These are phyloP conservation scores for Sicyos baderoa DNA, from an alignment of 306 rosid species.

Conservation along the genomic window DNA sequence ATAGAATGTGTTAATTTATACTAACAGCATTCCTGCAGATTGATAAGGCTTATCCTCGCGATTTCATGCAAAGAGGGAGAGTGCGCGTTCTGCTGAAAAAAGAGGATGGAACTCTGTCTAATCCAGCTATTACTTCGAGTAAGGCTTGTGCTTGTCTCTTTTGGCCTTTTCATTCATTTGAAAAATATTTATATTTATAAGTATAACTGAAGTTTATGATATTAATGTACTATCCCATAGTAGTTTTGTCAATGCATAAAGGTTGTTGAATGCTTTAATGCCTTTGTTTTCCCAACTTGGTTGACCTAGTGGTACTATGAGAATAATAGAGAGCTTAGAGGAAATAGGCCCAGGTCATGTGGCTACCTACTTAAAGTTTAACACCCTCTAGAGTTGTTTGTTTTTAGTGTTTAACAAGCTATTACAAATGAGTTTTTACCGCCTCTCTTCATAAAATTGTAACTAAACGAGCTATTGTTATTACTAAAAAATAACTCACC, in stretches of 20 bases:
- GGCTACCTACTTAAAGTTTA: too few relatives aligned
- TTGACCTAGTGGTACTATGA: too few relatives aligned
- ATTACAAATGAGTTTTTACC: too few relatives aligned
- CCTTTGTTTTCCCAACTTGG: background rate
- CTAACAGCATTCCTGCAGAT: conserved; percentile 28
- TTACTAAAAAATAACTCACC: too few relatives aligned
- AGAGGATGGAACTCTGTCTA: conserved; percentile 65
- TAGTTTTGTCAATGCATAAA: background rate
- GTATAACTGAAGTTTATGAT: background rate
- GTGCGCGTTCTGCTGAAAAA: conserved; percentile 68
- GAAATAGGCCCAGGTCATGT: background rate
- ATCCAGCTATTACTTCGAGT: conserved; percentile 61
- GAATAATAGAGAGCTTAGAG: too few relatives aligned
- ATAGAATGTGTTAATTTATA: conserved; percentile 4
- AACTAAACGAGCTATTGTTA: too few relatives aligned
- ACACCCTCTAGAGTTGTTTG: too few relatives aligned
- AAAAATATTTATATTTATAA: background rate
- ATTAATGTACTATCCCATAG: background rate
- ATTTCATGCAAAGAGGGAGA: conserved; percentile 85
- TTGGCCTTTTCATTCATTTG: background rate
- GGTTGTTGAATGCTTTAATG: background rate
- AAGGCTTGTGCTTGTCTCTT: conserved; percentile 23
- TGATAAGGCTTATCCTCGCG: conserved; percentile 85
- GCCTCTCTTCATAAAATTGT: too few relatives aligned
- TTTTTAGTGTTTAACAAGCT: too few relatives aligned